Base-by-base conservation (phyloP, 2,329 filamentous ascomycete species). In the Arthroderma sp. region DNA sequence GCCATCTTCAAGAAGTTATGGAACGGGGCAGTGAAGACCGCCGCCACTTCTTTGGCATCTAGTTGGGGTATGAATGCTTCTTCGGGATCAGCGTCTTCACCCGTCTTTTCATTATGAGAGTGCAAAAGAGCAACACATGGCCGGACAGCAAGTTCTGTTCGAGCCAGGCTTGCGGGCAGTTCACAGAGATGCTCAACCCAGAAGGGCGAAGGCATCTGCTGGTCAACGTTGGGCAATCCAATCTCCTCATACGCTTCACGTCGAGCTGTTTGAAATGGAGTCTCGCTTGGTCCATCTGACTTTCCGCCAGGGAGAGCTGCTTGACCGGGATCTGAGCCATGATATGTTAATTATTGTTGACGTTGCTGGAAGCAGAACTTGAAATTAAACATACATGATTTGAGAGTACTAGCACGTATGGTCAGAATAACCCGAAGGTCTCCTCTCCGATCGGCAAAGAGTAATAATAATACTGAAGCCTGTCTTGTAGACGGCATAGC, bases 231-330 rank as follows among this genome's bases (percentile, higher is more conserved):
- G 1, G 91, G 88, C 2, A 97, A 82, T 1, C 91, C 91, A 62
- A 97, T 95, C 70, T 97, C 91, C 70, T 97, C 91, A 70, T 81
- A 87, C 0, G 91, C 91, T 76, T 97, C 91, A 62, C 91, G 83
- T 21, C 91, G 83, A 7, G 91, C 90, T 55, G 91, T 94, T 66
- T 91, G 81, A 71, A 88, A 88, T 73, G 77, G 73, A 1, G 76
- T 79, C 68, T 85, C 82, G 7, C 68, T 59, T 8, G 77, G 65
- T 0, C 72, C 70, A 61, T 84, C 81, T 56, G 81, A 76, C 70
- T 81, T 81, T 55, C 79, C 91, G 55, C 89, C 89, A 0, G 90
- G 89, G 56, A 95, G 82, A 35, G 90, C 90, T 21, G 88, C 90
- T 66, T 95, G 89, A 23, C 89, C 89, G n/a, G 87, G 88, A 73